Evolutionary conservation across 2,329 filamentous ascomycete species (phyloP), one percentile per base, ranked within the genome.

Genomic region (Trichoderma sp.): DNA sequence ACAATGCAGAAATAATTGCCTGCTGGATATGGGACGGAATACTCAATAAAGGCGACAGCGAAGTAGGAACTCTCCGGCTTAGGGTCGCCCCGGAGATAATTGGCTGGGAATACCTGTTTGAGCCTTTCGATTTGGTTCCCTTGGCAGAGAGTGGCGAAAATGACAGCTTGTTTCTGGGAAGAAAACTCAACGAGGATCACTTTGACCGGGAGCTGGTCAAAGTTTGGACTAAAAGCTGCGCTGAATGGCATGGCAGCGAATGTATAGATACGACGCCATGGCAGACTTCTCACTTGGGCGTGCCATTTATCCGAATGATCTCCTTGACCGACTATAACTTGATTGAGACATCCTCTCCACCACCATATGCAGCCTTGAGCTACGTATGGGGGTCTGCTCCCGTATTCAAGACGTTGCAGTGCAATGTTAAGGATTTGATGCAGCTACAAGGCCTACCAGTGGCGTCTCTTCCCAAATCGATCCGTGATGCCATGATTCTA

Each of bases 11-110:
- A 13, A 34, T 68, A 10, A 66, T 68, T 34, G 67, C 67, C 19
- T 66, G 67, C 25, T 68, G 67, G 67, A 9, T 68, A 22, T 68
- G 67, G 67, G 67, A 68, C 10, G 67, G 60, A 25, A 39, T 66
- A 17, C 52, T 68, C 8, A 29, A 48, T 19, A 19, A 9, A 3
- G 27, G 64, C n/a, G 32, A 12, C 25, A 22, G 4, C 19, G 59
- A 68, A 35, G 42, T 50, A 25, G 61, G 37, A 54, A 57, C 67
- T 9, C 61, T 68, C 17, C 64, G 67, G 9, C 29, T 68, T 7
- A 54, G 67, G 19, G 19, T 65, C 10, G 60, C 67, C 15, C 64
- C 64, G 2, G 64, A 67, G 35, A 60, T 67, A n/a, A 25, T 67
- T 10, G 64, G 54, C 32, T 67, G 64, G 64, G 64, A 59, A 42